phyloP scores from a whole-genome alignment of 495 filamentous ascomycete genomes.

The Viridothelium virens region DNA sequence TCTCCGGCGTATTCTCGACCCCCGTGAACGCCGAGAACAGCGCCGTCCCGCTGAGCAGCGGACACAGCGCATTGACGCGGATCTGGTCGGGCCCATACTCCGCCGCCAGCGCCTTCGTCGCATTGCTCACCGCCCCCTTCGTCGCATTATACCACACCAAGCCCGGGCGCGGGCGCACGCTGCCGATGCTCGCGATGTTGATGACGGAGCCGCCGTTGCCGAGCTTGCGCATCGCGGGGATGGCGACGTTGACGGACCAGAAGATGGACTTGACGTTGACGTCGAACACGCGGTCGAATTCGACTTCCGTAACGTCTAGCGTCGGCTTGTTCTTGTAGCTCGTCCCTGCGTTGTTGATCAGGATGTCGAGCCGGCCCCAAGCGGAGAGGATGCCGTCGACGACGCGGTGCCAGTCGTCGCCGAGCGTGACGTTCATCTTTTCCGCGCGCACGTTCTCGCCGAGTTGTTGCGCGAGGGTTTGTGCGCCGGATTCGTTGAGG shows the following conservation, averaged over 20 bases:
- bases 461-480: constrained; percentile 4
- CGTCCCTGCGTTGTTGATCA: constrained; percentile 26
- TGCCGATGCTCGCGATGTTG: constrained; percentile 28
- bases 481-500: constrained; percentile 13
- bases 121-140: constrained; percentile 30
- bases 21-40: constrained; percentile 61
- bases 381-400: constrained; percentile 8
- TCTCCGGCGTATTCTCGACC: constrained; percentile 58
- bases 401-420: constrained; percentile 14
- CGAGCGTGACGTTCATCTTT: constrained; percentile 13
- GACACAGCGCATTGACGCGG: constrained; percentile 25
- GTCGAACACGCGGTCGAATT: constrained; percentile 28
- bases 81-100: constrained; percentile 29
- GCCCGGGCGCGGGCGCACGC: constrained; percentile 25
- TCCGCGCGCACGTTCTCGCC: constrained; percentile 6
- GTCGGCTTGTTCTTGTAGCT: constrained; percentile 19
- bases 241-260: constrained; percentile 23
- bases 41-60: constrained; percentile 35
- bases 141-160: constrained; percentile 29
- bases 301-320: constrained; percentile 24
- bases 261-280: constrained; percentile 29
- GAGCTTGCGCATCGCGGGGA: constrained; percentile 27
- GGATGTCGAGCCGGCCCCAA: constrained; percentile 21
- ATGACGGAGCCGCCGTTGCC: constrained; percentile 27
- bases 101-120: constrained; percentile 24